Conservation (phyloP, 2,329 filamentous ascomycete species). For the Lasiodiplodia sp. region DNA sequence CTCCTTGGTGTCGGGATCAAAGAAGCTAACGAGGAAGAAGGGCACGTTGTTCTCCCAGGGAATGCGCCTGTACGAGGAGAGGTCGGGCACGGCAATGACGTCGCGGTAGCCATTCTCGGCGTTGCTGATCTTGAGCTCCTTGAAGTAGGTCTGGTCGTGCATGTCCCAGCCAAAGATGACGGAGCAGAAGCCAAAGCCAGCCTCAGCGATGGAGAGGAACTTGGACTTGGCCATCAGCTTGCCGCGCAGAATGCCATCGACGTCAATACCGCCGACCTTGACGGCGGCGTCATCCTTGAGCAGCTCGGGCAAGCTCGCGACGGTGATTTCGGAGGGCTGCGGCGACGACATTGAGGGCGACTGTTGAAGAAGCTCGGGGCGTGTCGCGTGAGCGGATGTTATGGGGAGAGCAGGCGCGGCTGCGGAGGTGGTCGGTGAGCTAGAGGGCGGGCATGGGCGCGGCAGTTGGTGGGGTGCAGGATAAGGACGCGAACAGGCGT, state of each 20-base stretch:
- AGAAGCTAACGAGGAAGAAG: slow-evolving; percentile 84
- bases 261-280: slow-evolving; percentile 87
- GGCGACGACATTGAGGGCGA: slow-evolving; percentile 36
- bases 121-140: slow-evolving; percentile 86
- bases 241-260: slow-evolving; percentile 85
- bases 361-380: slow-evolving; percentile 24
- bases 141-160: slow-evolving; percentile 90
- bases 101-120: slow-evolving; percentile 90
- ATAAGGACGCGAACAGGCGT: slow-evolving; percentile 13
- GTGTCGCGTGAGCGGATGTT: slow-evolving; percentile 8
- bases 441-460: slow-evolving; percentile 12
- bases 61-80: slow-evolving; percentile 79
- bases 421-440: neutral
- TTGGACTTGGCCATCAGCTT: slow-evolving; percentile 94
- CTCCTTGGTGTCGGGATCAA: slow-evolving; percentile 77
- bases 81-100: slow-evolving; percentile 80
- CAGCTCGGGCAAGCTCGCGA: slow-evolving; percentile 69
- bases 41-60: slow-evolving; percentile 90
- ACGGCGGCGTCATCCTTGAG: slow-evolving; percentile 77
- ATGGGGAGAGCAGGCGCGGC: slow-evolving; percentile 8
- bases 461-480: slow-evolving; percentile 12
- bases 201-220: slow-evolving; percentile 81
- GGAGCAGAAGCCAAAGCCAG: slow-evolving; percentile 92
- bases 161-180: slow-evolving; percentile 98
- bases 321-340: slow-evolving; percentile 59